These are phyloP conservation scores for Trichoderma reesei DNA, from an alignment of 495 filamentous ascomycete genomes.

Conservation along the genomic window DNA sequence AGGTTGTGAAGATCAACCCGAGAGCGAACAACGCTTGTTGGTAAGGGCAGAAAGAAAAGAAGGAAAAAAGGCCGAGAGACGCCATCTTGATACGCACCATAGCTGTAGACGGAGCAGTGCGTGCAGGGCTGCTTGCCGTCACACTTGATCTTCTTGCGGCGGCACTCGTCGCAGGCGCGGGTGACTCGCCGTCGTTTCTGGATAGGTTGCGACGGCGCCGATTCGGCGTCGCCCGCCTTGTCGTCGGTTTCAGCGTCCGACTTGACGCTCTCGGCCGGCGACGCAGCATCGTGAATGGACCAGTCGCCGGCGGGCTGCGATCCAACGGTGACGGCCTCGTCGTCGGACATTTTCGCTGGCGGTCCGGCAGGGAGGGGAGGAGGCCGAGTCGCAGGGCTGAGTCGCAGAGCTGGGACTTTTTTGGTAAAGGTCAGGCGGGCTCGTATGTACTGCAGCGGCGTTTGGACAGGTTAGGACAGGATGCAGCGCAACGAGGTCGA, in stretches of 20 bases:
- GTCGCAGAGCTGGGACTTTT: background rate
- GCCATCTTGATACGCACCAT: constrained; percentile 53
- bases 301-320: constrained; percentile 15
- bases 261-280: constrained; percentile 24
- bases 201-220: constrained; percentile 42
- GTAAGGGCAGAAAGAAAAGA: too few species aligned
- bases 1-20: background rate
- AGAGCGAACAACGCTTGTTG: too few species aligned
- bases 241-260: constrained; percentile 17
- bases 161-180: constrained; percentile 89
- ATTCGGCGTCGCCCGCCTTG: constrained; percentile 12
- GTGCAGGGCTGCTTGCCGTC: constrained; percentile 97
- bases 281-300: constrained; percentile 23
- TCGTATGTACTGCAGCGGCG: background rate
- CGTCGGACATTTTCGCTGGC: constrained; percentile 24
- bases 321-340: constrained; percentile 19
- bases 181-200: constrained; percentile 88
- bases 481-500: background rate
- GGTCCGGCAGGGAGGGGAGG: constrained; percentile 14
- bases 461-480: too few species aligned
- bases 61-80: too few species aligned
- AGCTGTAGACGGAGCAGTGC: constrained; percentile 95
- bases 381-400: constrained; percentile 11
- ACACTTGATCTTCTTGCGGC: constrained; percentile 97
- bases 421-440: background rate